Conservation (phyloP, 2,329 filamentous ascomycete species). For the Penicillium sumatraense region DNA sequence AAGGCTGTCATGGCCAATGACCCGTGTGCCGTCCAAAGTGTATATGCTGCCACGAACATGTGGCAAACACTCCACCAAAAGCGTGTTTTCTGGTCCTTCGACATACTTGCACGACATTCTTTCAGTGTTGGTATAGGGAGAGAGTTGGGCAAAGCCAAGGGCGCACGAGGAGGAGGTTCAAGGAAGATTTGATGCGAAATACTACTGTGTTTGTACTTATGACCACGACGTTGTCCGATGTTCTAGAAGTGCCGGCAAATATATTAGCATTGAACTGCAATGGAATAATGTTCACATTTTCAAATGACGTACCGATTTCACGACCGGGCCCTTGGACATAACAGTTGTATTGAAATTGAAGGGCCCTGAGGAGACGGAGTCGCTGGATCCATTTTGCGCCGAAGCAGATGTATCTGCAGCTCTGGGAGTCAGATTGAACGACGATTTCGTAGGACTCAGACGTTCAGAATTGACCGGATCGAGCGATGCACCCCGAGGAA, state of each 20-base stretch:
- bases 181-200: constrained; percentile 97
- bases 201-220: constrained; percentile 97
- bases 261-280: constrained; percentile 23
- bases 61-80: constrained; percentile 91
- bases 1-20: constrained; percentile 90
- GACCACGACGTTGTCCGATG: constrained; percentile 87
- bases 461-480: constrained; percentile 28
- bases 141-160: constrained; percentile 86
- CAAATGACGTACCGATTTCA: constrained; percentile 69
- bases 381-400: constrained; percentile 33
- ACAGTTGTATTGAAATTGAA: constrained; percentile 94
- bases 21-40: constrained; percentile 83
- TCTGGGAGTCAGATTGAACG: constrained; percentile 40
- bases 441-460: constrained; percentile 39
- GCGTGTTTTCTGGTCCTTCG: constrained; percentile 79
- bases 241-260: constrained; percentile 59
- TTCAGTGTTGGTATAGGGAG: constrained; percentile 86
- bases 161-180: constrained; percentile 82
- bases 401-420: constrained; percentile 30
- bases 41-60: constrained; percentile 77
- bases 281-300: not conserved
- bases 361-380: constrained; percentile 56
- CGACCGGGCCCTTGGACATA: constrained; percentile 72
- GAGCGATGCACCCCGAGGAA: constrained; percentile 30
- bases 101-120: constrained; percentile 90